phyloP scores from a whole-genome alignment of 2,329 filamentous ascomycete species.

The Cladosporium phlei region DNA sequence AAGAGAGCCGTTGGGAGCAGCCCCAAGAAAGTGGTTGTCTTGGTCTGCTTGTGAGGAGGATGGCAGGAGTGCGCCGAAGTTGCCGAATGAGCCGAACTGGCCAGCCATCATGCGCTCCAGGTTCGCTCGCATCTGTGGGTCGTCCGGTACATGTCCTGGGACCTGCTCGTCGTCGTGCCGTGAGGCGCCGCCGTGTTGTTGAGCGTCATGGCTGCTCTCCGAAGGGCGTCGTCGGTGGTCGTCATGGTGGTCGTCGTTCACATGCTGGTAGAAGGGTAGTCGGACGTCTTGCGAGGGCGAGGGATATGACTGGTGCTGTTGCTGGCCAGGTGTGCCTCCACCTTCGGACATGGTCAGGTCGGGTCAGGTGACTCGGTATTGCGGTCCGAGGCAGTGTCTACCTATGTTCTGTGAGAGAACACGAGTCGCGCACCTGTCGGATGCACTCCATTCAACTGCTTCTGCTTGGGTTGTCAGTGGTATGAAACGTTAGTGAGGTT shows the following conservation, averaged over 20 bases:
- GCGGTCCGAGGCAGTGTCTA: not conserved
- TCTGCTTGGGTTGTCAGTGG: not conserved
- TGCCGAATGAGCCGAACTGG: conserved; percentile 1
- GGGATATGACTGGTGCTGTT: conserved; percentile 10
- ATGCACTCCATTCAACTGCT: not conserved
- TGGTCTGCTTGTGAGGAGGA: conserved; percentile 8
- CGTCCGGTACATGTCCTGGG: conserved; percentile 12
- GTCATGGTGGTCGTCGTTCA: not conserved
- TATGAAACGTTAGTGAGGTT: not conserved
- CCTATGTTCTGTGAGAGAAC: not conserved
- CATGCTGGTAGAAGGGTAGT: conserved; percentile 13
- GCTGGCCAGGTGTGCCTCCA: conserved; percentile 1
- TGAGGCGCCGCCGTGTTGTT: conserved; percentile 5
- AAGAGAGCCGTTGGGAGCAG: conserved; percentile 18
- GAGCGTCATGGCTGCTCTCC: not conserved
- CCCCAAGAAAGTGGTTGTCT: conserved; percentile 12
- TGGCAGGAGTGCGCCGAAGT: not conserved
- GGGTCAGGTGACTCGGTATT: not conserved
- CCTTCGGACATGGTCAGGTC: conserved; percentile 5
- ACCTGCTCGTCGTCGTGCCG: not conserved
- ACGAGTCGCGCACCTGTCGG: not conserved
- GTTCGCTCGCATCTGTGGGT: conserved; percentile 17
- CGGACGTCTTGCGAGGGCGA: conserved; percentile 5
- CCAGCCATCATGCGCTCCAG: conserved; percentile 14
- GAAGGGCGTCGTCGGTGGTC: too few species aligned